These are phyloP conservation scores for Ananas comosus DNA, from an alignment of 176 grass and related monocot genomes.

Conservation along the genomic window DNA sequence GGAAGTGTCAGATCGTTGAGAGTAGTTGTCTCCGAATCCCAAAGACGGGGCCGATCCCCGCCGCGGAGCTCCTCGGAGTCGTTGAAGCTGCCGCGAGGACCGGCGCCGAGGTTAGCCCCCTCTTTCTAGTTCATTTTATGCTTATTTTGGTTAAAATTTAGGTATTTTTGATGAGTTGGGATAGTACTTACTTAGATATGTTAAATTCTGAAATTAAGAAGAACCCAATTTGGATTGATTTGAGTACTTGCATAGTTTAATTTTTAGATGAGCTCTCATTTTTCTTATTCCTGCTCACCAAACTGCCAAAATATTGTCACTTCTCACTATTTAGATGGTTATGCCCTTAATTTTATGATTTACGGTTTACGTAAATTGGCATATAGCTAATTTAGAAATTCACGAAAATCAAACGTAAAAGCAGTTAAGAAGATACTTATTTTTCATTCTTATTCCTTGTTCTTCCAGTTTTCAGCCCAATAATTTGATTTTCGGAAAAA, in stretches of 20 bases:
- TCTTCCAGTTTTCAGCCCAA: neutral
- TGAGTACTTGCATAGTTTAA: neutral
- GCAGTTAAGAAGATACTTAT: neutral
- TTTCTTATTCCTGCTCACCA: no score
- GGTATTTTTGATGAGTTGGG: constrained; percentile 3
- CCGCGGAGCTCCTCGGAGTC: constrained; percentile 55
- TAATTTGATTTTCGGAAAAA: neutral
- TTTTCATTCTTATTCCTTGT: neutral
- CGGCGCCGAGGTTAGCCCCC: constrained; percentile 53
- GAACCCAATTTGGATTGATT: neutral
- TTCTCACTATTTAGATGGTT: no score
- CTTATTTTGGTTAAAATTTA: neutral
- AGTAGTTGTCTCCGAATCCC: constrained; percentile 8
- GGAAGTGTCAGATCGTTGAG: neutral
- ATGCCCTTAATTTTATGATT: no score
- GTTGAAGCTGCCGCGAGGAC: constrained; percentile 66
- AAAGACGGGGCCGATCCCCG: constrained; percentile 66
- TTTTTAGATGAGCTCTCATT: no score
- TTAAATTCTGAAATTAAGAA: neutral
- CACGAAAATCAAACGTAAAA: no score
- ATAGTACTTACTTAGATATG: neutral
- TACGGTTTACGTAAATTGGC: no score
- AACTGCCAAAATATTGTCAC: no score
- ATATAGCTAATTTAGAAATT: no score
- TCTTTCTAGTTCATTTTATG: neutral